Conservation (phyloP, 257 asterid genomes). For the Perilla frutescens region DNA sequence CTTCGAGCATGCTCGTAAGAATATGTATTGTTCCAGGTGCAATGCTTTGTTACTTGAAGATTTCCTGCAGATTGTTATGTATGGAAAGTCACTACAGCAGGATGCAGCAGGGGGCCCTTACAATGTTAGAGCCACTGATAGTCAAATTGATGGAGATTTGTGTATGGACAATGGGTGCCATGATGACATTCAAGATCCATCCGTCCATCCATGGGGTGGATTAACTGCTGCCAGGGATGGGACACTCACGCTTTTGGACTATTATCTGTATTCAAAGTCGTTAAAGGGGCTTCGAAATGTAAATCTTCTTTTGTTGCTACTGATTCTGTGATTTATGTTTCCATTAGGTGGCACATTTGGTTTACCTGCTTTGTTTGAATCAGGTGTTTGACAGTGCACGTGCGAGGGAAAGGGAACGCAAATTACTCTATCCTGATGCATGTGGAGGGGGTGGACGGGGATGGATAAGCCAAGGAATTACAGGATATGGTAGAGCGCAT, state of each 20-base stretch:
- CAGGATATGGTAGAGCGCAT: slow-evolving; percentile 84
- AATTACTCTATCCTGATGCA: slow-evolving; percentile 96
- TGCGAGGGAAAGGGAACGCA: slow-evolving; percentile 94
- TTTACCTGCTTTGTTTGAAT: slow-evolving; percentile 37
- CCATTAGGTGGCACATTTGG: slow-evolving; percentile 19
- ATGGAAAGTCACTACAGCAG: slow-evolving; percentile 88
- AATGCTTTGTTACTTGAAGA: slow-evolving; percentile 94
- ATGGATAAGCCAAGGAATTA: slow-evolving; percentile 95
- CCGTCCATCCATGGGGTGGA: slow-evolving; percentile 99
- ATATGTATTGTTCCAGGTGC: slow-evolving; percentile 98
- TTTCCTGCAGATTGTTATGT: slow-evolving; percentile 85
- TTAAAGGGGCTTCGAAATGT: slow-evolving; percentile 88
- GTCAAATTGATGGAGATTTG: slow-evolving; percentile 50
- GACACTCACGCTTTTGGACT: slow-evolving; percentile 83
- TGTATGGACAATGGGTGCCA: slow-evolving; percentile 53
- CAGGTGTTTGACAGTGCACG: slow-evolving; percentile 97
- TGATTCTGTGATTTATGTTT: slow-evolving; percentile 21
- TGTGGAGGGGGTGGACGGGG: slow-evolving; percentile 99
- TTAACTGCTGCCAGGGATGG: slow-evolving; percentile 82
- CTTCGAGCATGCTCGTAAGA: slow-evolving; percentile 96
- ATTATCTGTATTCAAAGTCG: slow-evolving; percentile 77
- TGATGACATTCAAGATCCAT: slow-evolving; percentile 84
- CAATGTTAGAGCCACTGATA: slow-evolving; percentile 46
- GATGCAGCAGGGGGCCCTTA: slow-evolving; percentile 55
- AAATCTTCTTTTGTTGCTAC: slow-evolving; percentile 34